A percentile compares a stretch with the other conserved stretches of the same genome.
Conservation (phyloP, 2,329 filamentous ascomycete species). For the Stromatinia cepivora region DNA sequence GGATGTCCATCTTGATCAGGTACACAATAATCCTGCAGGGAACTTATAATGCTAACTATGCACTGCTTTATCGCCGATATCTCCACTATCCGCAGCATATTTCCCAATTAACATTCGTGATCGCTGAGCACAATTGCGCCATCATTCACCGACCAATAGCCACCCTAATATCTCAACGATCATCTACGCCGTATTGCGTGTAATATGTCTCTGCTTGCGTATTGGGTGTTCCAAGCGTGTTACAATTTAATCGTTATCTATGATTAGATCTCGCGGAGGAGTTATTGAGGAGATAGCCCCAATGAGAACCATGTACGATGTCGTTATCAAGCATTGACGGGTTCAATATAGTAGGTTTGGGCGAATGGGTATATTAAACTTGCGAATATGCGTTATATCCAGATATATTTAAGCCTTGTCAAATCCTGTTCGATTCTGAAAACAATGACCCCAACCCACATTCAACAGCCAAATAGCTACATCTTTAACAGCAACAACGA, state of each 20-base stretch:
- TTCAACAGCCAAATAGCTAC: neutral
- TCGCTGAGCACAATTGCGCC: constrained; percentile 20
- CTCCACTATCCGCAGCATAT: constrained; percentile 1
- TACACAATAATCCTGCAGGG: neutral
- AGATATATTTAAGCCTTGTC: constrained; percentile 12
- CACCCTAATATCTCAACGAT: constrained; percentile 9
- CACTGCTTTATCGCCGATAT: neutral
- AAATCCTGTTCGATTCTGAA: neutral
- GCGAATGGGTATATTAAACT: neutral
- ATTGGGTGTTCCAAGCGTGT: neutral
- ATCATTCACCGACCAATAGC: constrained; percentile 21
- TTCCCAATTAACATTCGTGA: constrained; percentile 15
- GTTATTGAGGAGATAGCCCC: neutral
- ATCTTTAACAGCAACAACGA: neutral
- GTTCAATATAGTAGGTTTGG: constrained; percentile 4
- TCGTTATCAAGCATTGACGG: constrained; percentile 19
- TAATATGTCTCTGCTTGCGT: constrained; percentile 11
- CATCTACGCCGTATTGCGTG: neutral
- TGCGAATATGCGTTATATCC: neutral
- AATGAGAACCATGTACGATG: constrained; percentile 20
- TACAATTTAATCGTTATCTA: neutral
- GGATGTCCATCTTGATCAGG: neutral
- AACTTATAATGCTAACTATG: neutral
- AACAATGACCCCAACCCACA: neutral
- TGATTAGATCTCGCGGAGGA: constrained; percentile 4